phyloP scores from a whole-genome alignment of 768 basidiomycete species.

The Phanerochaete carnosa region DNA sequence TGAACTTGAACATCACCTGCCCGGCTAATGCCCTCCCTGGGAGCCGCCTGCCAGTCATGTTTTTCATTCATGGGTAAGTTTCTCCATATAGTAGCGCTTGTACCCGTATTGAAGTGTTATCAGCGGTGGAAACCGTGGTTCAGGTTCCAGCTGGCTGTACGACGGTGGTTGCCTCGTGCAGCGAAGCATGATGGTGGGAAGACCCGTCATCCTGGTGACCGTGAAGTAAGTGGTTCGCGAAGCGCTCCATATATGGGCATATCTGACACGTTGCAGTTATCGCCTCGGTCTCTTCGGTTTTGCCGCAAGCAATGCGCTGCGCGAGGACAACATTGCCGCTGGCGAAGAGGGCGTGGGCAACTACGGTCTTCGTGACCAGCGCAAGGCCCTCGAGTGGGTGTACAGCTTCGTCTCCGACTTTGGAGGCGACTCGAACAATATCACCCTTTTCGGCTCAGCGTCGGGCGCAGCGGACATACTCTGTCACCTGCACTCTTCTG shows the following conservation, averaged over 20 bases:
- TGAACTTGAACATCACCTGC: slow-evolving; percentile 78
- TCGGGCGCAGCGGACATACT: slow-evolving; percentile 34
- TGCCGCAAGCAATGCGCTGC: slow-evolving; percentile 62
- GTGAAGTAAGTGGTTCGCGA: slow-evolving; percentile 57
- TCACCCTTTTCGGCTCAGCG: slow-evolving; percentile 31
- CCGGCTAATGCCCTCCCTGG: slow-evolving; percentile 52
- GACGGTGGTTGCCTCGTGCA: slow-evolving; percentile 72
- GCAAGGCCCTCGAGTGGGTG: slow-evolving; percentile 48
- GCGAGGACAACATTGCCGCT: slow-evolving; percentile 60
- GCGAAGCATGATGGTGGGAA: slow-evolving; percentile 57
- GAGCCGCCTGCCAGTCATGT: slow-evolving; percentile 70
- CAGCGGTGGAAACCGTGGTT: slow-evolving; percentile 71
- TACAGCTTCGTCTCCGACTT: slow-evolving; percentile 48
- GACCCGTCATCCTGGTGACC: slow-evolving; percentile 68
- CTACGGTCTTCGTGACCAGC: slow-evolving; percentile 53
- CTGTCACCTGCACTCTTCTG: slow-evolving; percentile 50
- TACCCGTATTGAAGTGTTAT: not conserved
- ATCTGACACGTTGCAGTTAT: slow-evolving; percentile 44
- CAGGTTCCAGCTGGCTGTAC: slow-evolving; percentile 74
- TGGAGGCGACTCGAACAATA: slow-evolving; percentile 43
- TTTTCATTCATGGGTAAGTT: slow-evolving; percentile 83
- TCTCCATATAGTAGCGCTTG: not conserved
- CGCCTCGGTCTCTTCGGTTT: slow-evolving; percentile 76
- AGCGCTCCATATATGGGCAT: slow-evolving; percentile 1
- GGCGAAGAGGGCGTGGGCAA: slow-evolving; percentile 76